These are phyloP conservation scores for Glarea lozoyensis DNA, from an alignment of 495 filamentous ascomycete genomes.

Conservation along the genomic window DNA sequence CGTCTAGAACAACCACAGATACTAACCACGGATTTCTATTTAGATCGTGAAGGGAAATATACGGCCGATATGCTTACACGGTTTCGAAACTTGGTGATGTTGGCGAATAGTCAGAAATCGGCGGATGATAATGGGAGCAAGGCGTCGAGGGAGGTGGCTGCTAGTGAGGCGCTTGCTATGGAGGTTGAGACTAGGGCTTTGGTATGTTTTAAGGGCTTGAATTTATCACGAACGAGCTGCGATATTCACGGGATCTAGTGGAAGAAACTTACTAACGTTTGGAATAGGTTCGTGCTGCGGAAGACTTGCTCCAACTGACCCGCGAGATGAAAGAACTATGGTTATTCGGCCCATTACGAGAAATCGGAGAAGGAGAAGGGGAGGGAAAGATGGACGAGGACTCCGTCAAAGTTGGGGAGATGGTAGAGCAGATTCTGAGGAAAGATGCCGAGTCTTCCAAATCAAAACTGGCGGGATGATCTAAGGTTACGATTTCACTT, in stretches of 20 bases:
- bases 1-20: background rate
- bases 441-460: background rate
- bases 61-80: slow-evolving; percentile 47
- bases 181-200: slow-evolving; percentile 54
- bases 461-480: no score
- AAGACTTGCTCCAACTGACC: slow-evolving; percentile 55
- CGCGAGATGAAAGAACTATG: slow-evolving; percentile 63
- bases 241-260: background rate
- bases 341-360: slow-evolving; percentile 62
- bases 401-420: slow-evolving; percentile 15
- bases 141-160: slow-evolving; percentile 35
- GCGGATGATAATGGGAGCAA: slow-evolving; percentile 20
- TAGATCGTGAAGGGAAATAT: slow-evolving; percentile 22
- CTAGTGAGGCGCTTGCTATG: slow-evolving; percentile 49
- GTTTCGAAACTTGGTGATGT: slow-evolving; percentile 52
- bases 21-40: background rate
- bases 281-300: slow-evolving; percentile 49
- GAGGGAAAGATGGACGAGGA: slow-evolving; percentile 21
- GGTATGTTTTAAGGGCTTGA: slow-evolving; percentile 28
- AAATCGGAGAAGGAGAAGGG: slow-evolving; percentile 42
- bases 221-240: background rate
- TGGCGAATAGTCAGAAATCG: slow-evolving; percentile 30
- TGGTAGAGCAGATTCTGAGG: slow-evolving; percentile 5
- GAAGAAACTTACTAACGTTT: background rate
- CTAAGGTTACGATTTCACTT: no score